Evolutionary conservation across 179 eudicot species (phyloP).

Genomic region (Spinacia oleracea): DNA sequence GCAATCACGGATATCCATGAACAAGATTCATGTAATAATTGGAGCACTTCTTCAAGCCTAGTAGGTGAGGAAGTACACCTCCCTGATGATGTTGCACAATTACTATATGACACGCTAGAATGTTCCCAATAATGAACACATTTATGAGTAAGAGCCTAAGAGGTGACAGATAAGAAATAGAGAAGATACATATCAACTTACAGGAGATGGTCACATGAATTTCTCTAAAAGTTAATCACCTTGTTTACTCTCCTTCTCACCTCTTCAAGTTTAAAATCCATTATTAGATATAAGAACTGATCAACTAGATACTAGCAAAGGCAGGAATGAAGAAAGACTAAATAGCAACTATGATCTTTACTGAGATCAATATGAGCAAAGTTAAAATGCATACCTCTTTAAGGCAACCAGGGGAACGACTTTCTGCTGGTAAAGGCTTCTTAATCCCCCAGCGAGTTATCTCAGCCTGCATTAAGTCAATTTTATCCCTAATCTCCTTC

Average conservation of each 20-base stretch:
- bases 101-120: too few species aligned
- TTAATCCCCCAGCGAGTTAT: conserved; percentile 42
- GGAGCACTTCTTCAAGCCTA: conserved; percentile 40
- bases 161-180: too few species aligned
- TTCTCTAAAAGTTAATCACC: too few species aligned
- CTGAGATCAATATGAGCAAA: background rate
- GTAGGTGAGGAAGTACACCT: conserved; percentile 46
- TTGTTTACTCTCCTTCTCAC: too few species aligned
- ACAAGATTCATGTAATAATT: conserved; percentile 44
- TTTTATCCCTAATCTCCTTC: conserved; percentile 63
- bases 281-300: too few species aligned
- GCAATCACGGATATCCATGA: conserved; percentile 29
- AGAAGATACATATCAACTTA: too few species aligned
- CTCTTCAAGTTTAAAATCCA: too few species aligned
- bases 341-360: background rate
- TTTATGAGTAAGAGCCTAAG: too few species aligned
- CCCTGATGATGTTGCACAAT: conserved; percentile 45
- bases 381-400: conserved; percentile 49
- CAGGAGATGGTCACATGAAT: too few species aligned
- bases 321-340: background rate
- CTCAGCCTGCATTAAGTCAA: conserved; percentile 58
- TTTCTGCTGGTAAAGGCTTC: conserved; percentile 35
- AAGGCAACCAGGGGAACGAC: conserved; percentile 43
- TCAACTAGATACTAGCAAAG: background rate
- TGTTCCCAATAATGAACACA: too few species aligned